Evolutionary conservation across 2,329 filamentous ascomycete genomes (phyloP).

Genomic region (Phoma sp.): DNA sequence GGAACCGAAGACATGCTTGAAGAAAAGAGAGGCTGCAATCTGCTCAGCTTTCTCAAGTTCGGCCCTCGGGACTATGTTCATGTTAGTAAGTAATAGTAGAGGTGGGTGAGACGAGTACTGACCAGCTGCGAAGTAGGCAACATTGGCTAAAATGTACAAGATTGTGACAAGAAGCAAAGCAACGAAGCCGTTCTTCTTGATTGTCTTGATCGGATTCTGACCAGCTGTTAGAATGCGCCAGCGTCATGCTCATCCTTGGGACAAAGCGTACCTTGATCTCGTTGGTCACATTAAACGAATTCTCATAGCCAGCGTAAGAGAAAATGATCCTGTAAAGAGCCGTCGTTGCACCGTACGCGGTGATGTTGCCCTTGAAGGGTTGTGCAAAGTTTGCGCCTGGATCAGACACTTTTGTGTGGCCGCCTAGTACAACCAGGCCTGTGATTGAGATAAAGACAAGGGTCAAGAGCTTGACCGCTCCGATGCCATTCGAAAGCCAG

Average conservation of each 20-base stretch:
- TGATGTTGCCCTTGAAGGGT: conserved; percentile 58
- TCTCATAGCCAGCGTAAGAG: conserved; percentile 63
- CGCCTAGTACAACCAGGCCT: conserved; percentile 67
- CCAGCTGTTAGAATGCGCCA: not conserved
- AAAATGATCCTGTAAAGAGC: conserved; percentile 66
- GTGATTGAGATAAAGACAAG: conserved; percentile 59
- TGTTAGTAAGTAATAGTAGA: not conserved
- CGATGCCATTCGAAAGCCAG: conserved; percentile 62
- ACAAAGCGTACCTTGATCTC: conserved; percentile 55
- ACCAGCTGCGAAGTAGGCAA: conserved; percentile 66
- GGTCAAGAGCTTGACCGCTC: conserved; percentile 64
- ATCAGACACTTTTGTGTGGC: conserved; percentile 57
- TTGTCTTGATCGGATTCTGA: conserved; percentile 59
- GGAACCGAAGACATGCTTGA: conserved; percentile 61
- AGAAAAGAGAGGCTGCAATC: conserved; percentile 63
- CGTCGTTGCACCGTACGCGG: conserved; percentile 60
- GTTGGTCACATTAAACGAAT: conserved; percentile 67
- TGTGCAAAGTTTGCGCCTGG: conserved; percentile 62
- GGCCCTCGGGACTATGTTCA: conserved; percentile 54
- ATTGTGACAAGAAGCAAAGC: conserved; percentile 58
- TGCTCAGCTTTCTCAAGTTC: conserved; percentile 58
- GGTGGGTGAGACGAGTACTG: conserved; percentile 3
- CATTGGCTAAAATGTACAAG: conserved; percentile 64
- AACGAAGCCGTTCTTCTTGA: conserved; percentile 54
- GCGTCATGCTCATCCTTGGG: too few relatives aligned